Evolutionary conservation across 2,329 filamentous ascomycete genomes (phyloP).

Genomic region (Sporothrix luriei): DNA sequence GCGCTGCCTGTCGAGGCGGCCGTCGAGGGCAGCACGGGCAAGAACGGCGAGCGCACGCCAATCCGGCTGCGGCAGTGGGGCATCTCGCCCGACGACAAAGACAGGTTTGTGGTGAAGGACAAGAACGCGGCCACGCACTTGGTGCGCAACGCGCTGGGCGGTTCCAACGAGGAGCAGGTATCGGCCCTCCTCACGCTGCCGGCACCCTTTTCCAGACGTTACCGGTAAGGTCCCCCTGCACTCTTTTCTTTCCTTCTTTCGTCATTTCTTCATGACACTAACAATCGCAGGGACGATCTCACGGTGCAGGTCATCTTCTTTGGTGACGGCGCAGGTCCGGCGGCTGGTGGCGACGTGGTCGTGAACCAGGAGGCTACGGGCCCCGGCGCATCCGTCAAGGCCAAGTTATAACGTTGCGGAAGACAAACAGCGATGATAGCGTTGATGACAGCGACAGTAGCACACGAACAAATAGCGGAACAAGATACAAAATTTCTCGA

Average conservation of each 20-base stretch:
- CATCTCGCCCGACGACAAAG: slow-evolving; percentile 69
- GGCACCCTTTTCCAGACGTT: slow-evolving; percentile 85
- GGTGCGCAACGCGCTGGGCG: slow-evolving; percentile 90
- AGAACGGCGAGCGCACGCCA: slow-evolving; percentile 78
- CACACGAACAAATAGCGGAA: neutral
- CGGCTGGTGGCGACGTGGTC: slow-evolving; percentile 66
- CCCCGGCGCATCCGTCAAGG: slow-evolving; percentile 42
- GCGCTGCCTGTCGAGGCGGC: slow-evolving; percentile 73
- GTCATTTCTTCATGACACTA: slow-evolving; percentile 15
- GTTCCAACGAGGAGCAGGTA: slow-evolving; percentile 90
- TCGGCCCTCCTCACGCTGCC: slow-evolving; percentile 89
- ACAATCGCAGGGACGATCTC: slow-evolving; percentile 72
- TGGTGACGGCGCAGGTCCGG: slow-evolving; percentile 64
- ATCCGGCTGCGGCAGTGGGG: slow-evolving; percentile 93
- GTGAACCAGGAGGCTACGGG: slow-evolving; percentile 87
- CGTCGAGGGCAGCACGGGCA: slow-evolving; percentile 45
- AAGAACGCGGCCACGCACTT: slow-evolving; percentile 96
- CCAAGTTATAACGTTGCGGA: slow-evolving; percentile 40
- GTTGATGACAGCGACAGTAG: slow-evolving; percentile 2
- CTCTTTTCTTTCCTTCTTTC: slow-evolving; percentile 17
- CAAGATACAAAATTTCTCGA: neutral
- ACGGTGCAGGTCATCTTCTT: slow-evolving; percentile 99
- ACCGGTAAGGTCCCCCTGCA: slow-evolving; percentile 63
- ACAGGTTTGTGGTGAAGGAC: slow-evolving; percentile 91
- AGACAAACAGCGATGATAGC: neutral